Conservation (phyloP, 2,329 filamentous ascomycete genomes). For the Ophiocordyceps camponoti-rufipedis region DNA sequence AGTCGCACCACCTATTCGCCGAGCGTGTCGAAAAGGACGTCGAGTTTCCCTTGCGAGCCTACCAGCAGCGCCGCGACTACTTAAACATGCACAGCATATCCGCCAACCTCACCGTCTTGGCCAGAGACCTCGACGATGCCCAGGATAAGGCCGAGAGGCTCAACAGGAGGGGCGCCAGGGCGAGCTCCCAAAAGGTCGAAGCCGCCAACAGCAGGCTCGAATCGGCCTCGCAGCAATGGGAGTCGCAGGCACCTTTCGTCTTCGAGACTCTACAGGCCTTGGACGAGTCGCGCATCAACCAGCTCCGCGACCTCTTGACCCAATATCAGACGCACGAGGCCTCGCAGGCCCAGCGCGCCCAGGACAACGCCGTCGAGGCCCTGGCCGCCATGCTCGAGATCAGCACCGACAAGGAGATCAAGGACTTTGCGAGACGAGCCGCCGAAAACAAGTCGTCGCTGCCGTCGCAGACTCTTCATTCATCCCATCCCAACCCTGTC, state of each 20-base stretch:
- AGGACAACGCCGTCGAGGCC: slow-evolving; percentile 58
- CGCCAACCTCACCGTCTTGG: slow-evolving; percentile 60
- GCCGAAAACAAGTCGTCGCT: slow-evolving; percentile 6
- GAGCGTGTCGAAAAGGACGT: slow-evolving; percentile 76
- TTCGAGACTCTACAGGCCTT: slow-evolving; percentile 84
- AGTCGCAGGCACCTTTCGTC: slow-evolving; percentile 83
- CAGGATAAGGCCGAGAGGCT: slow-evolving; percentile 78
- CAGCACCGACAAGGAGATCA: slow-evolving; percentile 73
- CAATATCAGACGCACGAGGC: slow-evolving; percentile 87
- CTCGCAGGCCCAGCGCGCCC: slow-evolving; percentile 64
- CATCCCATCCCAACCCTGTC: neutral
- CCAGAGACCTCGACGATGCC: slow-evolving; percentile 68
- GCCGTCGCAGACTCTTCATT: neutral
- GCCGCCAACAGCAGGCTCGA: slow-evolving; percentile 56
- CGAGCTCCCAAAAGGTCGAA: slow-evolving; percentile 61
- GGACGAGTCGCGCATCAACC: slow-evolving; percentile 78
- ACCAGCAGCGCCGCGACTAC: slow-evolving; percentile 57
- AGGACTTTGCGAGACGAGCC: slow-evolving; percentile 38
- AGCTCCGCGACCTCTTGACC: slow-evolving; percentile 77
- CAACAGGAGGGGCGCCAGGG: slow-evolving; percentile 57
- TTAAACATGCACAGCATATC: slow-evolving; percentile 66
- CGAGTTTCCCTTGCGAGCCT: slow-evolving; percentile 65
- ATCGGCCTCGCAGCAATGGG: slow-evolving; percentile 70
- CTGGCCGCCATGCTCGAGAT: slow-evolving; percentile 73
- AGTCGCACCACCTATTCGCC: slow-evolving; percentile 66